These are phyloP conservation scores for Escallonia herrerae DNA, from an alignment of 129 eudicot genomes.

Conservation along the genomic window DNA sequence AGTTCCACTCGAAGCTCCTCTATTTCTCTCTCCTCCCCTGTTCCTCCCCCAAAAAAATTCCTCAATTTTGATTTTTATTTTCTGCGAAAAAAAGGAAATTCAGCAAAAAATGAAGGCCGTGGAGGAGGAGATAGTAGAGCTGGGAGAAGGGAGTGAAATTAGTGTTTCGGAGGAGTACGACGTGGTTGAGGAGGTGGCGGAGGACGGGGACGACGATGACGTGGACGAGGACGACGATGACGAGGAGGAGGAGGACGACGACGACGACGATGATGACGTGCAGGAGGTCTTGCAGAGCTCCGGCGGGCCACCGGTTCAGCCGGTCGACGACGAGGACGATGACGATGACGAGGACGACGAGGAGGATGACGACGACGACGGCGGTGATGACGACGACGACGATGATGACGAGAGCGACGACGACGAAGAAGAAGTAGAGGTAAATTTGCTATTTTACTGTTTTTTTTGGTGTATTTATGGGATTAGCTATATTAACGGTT, in stretches of 20 bases:
- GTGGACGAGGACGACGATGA: slow-evolving; percentile 34
- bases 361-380: slow-evolving; percentile 46
- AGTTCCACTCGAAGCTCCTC: slow-evolving; percentile 44
- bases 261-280: slow-evolving; percentile 46
- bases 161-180: slow-evolving; percentile 27
- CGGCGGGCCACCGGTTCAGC: slow-evolving; percentile 30
- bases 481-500: neutral
- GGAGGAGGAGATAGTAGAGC: slow-evolving; percentile 26
- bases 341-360: slow-evolving; percentile 49
- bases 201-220: slow-evolving; percentile 24
- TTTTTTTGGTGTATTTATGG: neutral
- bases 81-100: neutral
- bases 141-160: slow-evolving; percentile 19
- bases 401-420: slow-evolving; percentile 40
- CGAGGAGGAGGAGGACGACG: slow-evolving; percentile 38
- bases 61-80: slow-evolving; percentile 7
- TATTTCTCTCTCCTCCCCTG: slow-evolving; percentile 29
- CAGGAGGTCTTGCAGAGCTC: slow-evolving; percentile 45
- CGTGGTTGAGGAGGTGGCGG: slow-evolving; percentile 33
- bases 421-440: slow-evolving; percentile 47
- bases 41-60: slow-evolving; percentile 4
- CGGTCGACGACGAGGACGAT: slow-evolving; percentile 37
- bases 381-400: slow-evolving; percentile 47
- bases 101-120: slow-evolving; percentile 1
- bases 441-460: neutral